Percentiles rank a stretch among this genome's conserved stretches.
phyloP scores from a whole-genome alignment of 805 yeast genomes.

The Cyberlindnera nakhonratchasimensis region DNA sequence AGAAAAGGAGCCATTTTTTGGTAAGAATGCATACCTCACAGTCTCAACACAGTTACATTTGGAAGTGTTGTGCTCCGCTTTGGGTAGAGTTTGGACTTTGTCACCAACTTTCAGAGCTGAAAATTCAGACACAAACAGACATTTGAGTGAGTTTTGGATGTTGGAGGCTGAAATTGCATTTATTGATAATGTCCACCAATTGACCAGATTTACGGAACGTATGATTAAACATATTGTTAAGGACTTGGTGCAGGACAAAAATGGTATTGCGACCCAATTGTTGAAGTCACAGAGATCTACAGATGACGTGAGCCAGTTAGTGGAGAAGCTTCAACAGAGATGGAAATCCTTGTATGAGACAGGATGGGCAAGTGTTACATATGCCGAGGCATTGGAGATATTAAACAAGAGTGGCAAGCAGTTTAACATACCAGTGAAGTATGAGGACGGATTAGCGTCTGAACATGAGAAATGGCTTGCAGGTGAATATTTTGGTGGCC shows the following conservation, averaged over 20 bases:
- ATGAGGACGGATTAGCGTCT: constrained; percentile 74
- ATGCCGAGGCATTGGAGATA: constrained; percentile 67
- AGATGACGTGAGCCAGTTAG: constrained; percentile 33
- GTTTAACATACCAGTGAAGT: constrained; percentile 45
- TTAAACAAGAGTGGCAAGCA: constrained; percentile 32
- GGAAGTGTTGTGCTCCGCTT: constrained; percentile 72
- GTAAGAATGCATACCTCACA: constrained; percentile 65
- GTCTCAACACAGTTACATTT: constrained; percentile 92
- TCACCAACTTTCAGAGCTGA: constrained; percentile 96
- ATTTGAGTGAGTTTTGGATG: constrained; percentile 96
- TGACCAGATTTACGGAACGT: constrained; percentile 63
- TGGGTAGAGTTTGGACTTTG: constrained; percentile 81
- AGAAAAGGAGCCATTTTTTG: constrained; percentile 47
- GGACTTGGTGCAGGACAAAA: constrained; percentile 28
- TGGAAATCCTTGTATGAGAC: constrained; percentile 54
- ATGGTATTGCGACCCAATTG: constrained; percentile 24
- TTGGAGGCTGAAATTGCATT: constrained; percentile 86
- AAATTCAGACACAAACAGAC: constrained; percentile 84
- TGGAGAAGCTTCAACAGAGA: constrained; percentile 35
- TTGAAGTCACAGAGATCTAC: constrained; percentile 36
- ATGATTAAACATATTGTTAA: constrained; percentile 57
- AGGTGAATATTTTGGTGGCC: constrained; percentile 58
- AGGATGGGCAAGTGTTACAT: constrained; percentile 70
- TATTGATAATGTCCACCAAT: constrained; percentile 49
- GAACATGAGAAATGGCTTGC: constrained; percentile 94